Base-by-base conservation (phyloP, 306 rosid species). In the Cicer pinnatifidum region DNA sequence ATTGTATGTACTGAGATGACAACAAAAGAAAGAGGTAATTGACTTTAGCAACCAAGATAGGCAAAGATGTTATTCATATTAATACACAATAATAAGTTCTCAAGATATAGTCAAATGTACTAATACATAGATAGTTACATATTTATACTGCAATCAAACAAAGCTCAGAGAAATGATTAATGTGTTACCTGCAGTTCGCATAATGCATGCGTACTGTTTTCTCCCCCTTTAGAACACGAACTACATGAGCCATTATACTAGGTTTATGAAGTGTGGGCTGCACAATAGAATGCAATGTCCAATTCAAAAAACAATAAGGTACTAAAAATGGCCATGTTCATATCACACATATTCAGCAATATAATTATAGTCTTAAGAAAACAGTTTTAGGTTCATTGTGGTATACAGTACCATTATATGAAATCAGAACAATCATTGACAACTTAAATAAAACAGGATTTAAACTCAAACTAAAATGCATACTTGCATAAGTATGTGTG, bases 211-310 rank as follows among this genome's bases (percentile, higher is more conserved):
- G 96, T 41, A 94, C 82, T 67, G 98, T 91, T 83, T 87, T 94
- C 89, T 94, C 98, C 72, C 97, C 98, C 86, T 89, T 88, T 59
- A 94, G 84, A 62, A 94, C 92, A 28, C 96, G 97, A 70, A 94
- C 98, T 39, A 89, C 72, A 67, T 89, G 97, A 8, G 98, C 97
- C 97, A 94, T 94, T 84, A 94, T 94, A 87, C 98, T 89, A 66
- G 98, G 97, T 76, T 94, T 94, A 85, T 94, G 98, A 64, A 94
- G 98, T 48, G 97, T 94, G 33, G 98, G 98, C 98, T 94, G 96
- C 80, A 47, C 80, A 47, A 80, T 38, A 68, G 41, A 83, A 76
- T 64, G 75, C 19, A 10, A 69, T 69, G 69, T 69, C 39, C 74
- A 77, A 77, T 57, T 66, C 23, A 71, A 75, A 71, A 71, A 75